Evolutionary conservation across 2,329 filamentous ascomycete species (phyloP).

Genomic region (Xylaria sp.): DNA sequence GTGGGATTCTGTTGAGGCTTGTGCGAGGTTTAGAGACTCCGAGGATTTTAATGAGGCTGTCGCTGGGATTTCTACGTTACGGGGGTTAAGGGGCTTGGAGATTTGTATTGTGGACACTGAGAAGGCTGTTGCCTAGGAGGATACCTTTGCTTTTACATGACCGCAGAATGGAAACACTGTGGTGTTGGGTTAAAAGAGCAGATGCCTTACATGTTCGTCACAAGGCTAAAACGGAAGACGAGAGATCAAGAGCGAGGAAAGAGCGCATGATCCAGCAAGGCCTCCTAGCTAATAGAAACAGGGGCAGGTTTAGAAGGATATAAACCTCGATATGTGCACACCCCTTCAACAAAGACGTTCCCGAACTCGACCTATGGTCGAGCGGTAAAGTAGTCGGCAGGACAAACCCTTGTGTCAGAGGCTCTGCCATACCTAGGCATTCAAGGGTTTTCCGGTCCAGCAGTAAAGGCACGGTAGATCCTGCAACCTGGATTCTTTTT

Average conservation of each 20-base stretch:
- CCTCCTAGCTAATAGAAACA: neutral
- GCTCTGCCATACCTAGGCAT: slow-evolving; percentile 1
- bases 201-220: neutral
- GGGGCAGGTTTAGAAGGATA: neutral
- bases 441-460: neutral
- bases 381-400: slow-evolving; percentile 1
- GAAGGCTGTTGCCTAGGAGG: neutral
- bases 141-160: neutral
- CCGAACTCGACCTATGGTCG: neutral
- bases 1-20: slow-evolving; percentile 40
- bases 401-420: no score
- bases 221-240: no score
- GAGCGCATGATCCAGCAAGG: neutral
- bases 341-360: neutral
- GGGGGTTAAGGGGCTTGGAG: slow-evolving; percentile 37
- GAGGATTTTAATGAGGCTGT: slow-evolving; percentile 34
- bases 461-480: no score
- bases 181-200: neutral
- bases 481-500: neutral
- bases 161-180: no score
- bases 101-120: slow-evolving; percentile 35
- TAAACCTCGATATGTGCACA: neutral
- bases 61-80: slow-evolving; percentile 29
- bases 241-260: no score
- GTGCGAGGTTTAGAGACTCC: slow-evolving; percentile 20